Percentiles rank a stretch among this genome's conserved stretches.
Conservation (phyloP, 2,329 filamentous ascomycete species). For the Cercospora sojina region DNA sequence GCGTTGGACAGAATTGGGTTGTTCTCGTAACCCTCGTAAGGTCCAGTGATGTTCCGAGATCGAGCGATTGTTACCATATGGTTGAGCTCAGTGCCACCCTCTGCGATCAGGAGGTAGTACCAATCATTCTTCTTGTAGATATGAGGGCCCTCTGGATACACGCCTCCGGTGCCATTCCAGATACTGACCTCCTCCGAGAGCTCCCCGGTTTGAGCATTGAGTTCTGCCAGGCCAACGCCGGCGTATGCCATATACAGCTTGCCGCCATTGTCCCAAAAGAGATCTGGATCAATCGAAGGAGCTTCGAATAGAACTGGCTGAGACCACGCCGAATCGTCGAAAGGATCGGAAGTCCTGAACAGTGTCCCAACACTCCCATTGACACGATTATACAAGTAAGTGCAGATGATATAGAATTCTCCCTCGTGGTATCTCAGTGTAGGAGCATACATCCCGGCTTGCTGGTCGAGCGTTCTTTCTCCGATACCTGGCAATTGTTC, state of each 20-base stretch:
- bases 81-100: constrained; percentile 44
- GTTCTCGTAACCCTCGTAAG: constrained; percentile 28
- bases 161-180: constrained; percentile 41
- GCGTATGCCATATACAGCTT: constrained; percentile 50
- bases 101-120: constrained; percentile 41
- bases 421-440: constrained; percentile 44
- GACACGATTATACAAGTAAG: constrained; percentile 3
- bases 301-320: constrained; percentile 50
- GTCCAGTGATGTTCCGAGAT: constrained; percentile 40
- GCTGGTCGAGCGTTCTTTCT: constrained; percentile 34
- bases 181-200: constrained; percentile 29
- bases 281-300: constrained; percentile 27
- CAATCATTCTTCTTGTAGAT: constrained; percentile 41
- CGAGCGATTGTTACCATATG: constrained; percentile 44
- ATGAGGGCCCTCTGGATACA: constrained; percentile 41
- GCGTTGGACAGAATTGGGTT: constrained; percentile 34
- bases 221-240: constrained; percentile 35
- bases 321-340: constrained; percentile 47
- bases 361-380: constrained; percentile 31
- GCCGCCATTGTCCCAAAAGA: constrained; percentile 58
- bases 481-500: constrained; percentile 41
- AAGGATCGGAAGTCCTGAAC: constrained; percentile 49
- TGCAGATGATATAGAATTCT: constrained; percentile 40
- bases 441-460: constrained; percentile 46
- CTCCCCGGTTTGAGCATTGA: constrained; percentile 39